phyloP scores from a whole-genome alignment of 768 basidiomycete genomes.

The Mycena indigotica region DNA sequence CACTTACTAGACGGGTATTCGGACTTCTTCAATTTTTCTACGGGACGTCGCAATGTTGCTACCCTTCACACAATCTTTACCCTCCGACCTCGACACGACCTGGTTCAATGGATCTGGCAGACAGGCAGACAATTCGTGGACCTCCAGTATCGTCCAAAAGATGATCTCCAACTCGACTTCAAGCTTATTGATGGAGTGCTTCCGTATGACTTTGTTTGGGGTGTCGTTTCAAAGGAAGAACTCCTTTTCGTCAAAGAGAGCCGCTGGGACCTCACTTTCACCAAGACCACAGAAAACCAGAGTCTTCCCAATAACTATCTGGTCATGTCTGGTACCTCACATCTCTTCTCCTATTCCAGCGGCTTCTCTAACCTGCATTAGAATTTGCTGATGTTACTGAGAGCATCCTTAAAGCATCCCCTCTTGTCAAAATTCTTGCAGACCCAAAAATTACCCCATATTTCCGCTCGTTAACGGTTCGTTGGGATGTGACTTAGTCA shows the following conservation, averaged over 20 bases:
- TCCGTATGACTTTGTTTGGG: constrained; percentile 77
- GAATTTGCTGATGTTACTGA: constrained; percentile 90
- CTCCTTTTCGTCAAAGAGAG: constrained; percentile 64
- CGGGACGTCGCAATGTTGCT: constrained; percentile 75
- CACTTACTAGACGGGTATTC: constrained; percentile 82
- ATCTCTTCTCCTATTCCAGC: background rate
- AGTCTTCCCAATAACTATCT: constrained; percentile 62
- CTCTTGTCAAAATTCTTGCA: constrained; percentile 58
- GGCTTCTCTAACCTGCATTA: too few relatives aligned
- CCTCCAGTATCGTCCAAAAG: constrained; percentile 68
- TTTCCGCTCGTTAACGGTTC: constrained; percentile 84
- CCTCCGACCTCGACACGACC: constrained; percentile 83
- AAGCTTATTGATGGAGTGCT: constrained; percentile 58
- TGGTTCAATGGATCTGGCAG: constrained; percentile 67
- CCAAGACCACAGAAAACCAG: constrained; percentile 70
- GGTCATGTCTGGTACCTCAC: constrained; percentile 69
- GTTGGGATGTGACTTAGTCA: constrained; percentile 34
- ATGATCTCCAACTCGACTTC: constrained; percentile 79
- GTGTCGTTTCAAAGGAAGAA: constrained; percentile 78
- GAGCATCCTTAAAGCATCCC: constrained; percentile 64
- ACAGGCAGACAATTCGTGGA: constrained; percentile 67
- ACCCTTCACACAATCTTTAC: constrained; percentile 81
- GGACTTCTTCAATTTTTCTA: constrained; percentile 85
- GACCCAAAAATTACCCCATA: constrained; percentile 68
- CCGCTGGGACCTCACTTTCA: constrained; percentile 89